Evolutionary conservation across 148 eudicot genomes (phyloP).

Genomic region (Hydrangea macrophylla): DNA sequence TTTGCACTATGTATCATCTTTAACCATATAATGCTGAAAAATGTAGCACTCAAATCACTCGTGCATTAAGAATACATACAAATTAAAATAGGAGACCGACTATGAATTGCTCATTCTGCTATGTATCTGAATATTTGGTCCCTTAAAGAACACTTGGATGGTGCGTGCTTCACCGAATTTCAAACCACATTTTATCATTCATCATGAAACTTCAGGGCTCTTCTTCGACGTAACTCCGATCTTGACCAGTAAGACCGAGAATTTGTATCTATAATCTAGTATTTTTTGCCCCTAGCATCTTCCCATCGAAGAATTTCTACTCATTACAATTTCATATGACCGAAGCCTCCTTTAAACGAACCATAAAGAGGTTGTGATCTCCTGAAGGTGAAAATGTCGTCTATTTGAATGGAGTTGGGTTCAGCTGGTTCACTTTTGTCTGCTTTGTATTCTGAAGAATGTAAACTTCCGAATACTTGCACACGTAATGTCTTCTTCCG

Average conservation of each 20-base stretch:
- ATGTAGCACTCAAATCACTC: too few relatives aligned
- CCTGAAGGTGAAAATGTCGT: constrained; percentile 72
- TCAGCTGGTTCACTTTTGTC: constrained; percentile 40
- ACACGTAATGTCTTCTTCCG: constrained; percentile 64
- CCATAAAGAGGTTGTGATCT: constrained; percentile 83
- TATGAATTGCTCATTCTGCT: too few relatives aligned
- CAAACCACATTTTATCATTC: background rate
- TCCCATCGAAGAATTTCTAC: background rate
- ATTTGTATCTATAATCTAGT: background rate
- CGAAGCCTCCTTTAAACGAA: constrained; percentile 77
- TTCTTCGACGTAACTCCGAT: too few relatives aligned
- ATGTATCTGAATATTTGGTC: background rate
- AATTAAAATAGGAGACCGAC: too few relatives aligned
- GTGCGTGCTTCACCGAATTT: background rate
- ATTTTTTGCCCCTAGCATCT: constrained; percentile 3
- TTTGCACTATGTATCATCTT: too few relatives aligned
- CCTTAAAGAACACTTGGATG: background rate
- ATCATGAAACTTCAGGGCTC: background rate
- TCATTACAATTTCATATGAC: constrained; percentile 61
- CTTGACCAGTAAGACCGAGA: too few relatives aligned
- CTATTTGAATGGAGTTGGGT: constrained; percentile 43
- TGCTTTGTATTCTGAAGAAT: constrained; percentile 54
- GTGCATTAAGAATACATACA: too few relatives aligned
- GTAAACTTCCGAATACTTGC: constrained; percentile 66
- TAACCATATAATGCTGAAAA: too few relatives aligned